Evolutionary conservation across 768 basidiomycete species (phyloP).

Genomic region (Calocera viscosa): DNA sequence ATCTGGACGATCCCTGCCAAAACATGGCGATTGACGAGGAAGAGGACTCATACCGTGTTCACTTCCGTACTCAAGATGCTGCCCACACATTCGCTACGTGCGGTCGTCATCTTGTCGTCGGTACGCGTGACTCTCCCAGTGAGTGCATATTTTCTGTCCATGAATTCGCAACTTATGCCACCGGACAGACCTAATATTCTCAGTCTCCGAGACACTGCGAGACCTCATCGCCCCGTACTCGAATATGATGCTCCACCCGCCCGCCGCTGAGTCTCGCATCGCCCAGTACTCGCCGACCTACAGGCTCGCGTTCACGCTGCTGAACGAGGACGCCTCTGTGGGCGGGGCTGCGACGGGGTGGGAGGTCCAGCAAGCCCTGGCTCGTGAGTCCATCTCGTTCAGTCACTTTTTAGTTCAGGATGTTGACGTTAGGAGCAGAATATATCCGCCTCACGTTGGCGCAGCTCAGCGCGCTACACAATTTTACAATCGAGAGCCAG

Average conservation of each 20-base stretch:
- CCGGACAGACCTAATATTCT: background rate
- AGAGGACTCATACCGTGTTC: background rate
- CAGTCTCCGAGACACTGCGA: slow-evolving; percentile 20
- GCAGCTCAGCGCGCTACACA: slow-evolving; percentile 56
- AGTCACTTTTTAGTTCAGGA: background rate
- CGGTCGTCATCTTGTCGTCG: background rate
- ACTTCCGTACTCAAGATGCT: background rate
- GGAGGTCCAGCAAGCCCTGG: slow-evolving; percentile 56
- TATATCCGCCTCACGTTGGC: slow-evolving; percentile 55
- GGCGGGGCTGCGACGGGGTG: slow-evolving; percentile 51
- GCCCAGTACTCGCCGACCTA: slow-evolving; percentile 71
- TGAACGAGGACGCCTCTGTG: slow-evolving; percentile 76
- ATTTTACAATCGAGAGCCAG: slow-evolving; percentile 90
- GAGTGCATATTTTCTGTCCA: background rate
- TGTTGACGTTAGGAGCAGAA: slow-evolving; percentile 32
- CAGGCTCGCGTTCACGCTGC: slow-evolving; percentile 78
- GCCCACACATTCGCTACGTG: background rate
- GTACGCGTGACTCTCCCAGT: background rate
- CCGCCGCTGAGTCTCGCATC: slow-evolving; percentile 37
- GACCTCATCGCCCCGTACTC: slow-evolving; percentile 34
- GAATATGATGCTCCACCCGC: slow-evolving; percentile 18
- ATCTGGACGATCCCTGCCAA: background rate
- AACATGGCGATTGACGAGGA: background rate
- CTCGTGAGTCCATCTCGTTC: slow-evolving; percentile 37
- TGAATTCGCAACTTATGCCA: background rate